Evolutionary conservation across 352 stramenopile genomes (phyloP).

Genomic region (Phytophthora cryptogea): DNA sequence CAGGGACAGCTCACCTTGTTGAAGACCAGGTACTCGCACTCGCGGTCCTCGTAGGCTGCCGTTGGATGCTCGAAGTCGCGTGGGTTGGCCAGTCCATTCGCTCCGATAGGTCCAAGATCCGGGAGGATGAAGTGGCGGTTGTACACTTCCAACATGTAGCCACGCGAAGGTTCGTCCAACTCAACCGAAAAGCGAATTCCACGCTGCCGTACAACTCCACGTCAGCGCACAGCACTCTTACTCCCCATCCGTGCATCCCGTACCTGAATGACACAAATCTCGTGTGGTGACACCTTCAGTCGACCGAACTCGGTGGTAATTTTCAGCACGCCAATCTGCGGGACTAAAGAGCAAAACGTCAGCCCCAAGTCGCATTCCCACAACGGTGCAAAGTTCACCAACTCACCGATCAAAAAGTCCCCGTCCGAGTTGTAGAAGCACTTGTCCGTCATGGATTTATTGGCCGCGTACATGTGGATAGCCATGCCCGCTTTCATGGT

Average conservation of each 20-base stretch:
- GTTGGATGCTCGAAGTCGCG: conserved; percentile 94
- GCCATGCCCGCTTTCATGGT: conserved; percentile 91
- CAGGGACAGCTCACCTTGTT: conserved; percentile 57
- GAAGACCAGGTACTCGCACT: conserved; percentile 70
- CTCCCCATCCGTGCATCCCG: not conserved
- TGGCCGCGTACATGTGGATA: conserved; percentile 94
- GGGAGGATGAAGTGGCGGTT: conserved; percentile 95
- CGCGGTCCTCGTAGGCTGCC: conserved; percentile 89
- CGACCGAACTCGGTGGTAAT: conserved; percentile 95
- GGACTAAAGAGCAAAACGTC: conserved; percentile 54
- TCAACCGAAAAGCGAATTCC: conserved; percentile 95
- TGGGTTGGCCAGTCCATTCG: conserved; percentile 96
- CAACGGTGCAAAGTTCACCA: not conserved
- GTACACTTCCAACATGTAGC: conserved; percentile 97
- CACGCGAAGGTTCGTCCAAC: conserved; percentile 80
- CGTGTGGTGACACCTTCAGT: conserved; percentile 81
- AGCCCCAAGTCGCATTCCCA: not conserved
- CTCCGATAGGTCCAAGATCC: conserved; percentile 95
- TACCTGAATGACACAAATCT: conserved; percentile 96
- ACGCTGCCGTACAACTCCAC: conserved; percentile 37
- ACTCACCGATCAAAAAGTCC: conserved; percentile 93
- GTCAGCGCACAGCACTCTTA: not conserved
- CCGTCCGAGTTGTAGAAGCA: conserved; percentile 97
- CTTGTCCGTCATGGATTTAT: conserved; percentile 89
- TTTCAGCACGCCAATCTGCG: conserved; percentile 89